Base-by-base conservation (phyloP, 2,329 filamentous ascomycete species). In the Fusarium verticillioides region DNA sequence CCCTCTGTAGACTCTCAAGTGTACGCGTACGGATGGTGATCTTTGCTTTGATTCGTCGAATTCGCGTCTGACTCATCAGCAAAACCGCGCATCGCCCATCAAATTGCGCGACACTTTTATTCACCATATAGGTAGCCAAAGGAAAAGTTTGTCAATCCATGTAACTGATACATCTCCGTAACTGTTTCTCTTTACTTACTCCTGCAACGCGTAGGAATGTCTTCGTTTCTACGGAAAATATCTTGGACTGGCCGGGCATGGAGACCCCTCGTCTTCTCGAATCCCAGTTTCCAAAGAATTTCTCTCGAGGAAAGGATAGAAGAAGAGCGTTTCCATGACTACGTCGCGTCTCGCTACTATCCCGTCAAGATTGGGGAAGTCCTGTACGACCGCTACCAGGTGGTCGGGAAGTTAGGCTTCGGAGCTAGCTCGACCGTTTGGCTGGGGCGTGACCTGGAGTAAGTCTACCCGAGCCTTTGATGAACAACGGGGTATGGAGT, bases 341-440 rank as follows among this genome's bases (percentile, higher is more conserved):
- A 78, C 13, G 7, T 72, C 4, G 68, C 72, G 12, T 74, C 75
- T 39, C 70, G 65, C 5, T 79, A 77, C 56, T 79, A 77, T 44
- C 73, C 77, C 0, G 70, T 66, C 36, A 63, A 32, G 40, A 82
- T 78, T 50, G 77, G 77, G 6, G 60, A 78, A 54, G 60, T 77
- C 21, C 47, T 79, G 4, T 54, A 28, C 18, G 68, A 73, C 26
- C 77, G 81, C 43, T 85, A 85, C 60, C 78, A 73, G 10, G 78
- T 85, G 46, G 77, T 81, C 3, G 82, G 83, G 23, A 85, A 85
- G 69, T 76, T 85, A 10, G 83, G 83, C 1, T 83, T 78, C 74
- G 83, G 84, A 12, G 78, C 78, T 9, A 83, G 80, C 69, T 85
- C 83, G 8, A 85, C 82, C 2, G 79, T 84, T 49, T 86, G 82